Evolutionary conservation across 2,329 filamentous ascomycete genomes (phyloP).

Genomic region (Xylariaceae sp.): DNA sequence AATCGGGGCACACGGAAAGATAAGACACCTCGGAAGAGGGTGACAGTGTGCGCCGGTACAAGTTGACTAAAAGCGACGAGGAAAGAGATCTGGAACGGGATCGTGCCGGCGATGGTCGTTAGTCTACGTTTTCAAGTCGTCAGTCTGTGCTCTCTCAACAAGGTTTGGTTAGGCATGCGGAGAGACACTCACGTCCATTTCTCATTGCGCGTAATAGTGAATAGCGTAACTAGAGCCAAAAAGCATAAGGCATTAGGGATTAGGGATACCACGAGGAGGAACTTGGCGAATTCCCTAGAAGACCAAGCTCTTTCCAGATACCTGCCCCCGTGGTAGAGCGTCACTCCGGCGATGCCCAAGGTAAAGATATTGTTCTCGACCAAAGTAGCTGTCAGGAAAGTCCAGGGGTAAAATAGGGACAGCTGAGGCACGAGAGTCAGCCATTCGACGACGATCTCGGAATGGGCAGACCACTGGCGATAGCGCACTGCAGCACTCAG

Average conservation of each 20-base stretch:
- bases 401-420: constrained; percentile 91
- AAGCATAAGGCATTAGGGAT: constrained; percentile 81
- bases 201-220: constrained; percentile 67
- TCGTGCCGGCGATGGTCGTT: constrained; percentile 83
- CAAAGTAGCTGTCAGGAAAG: constrained; percentile 80
- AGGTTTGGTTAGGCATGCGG: background rate
- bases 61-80: constrained; percentile 98
- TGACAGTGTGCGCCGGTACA: constrained; percentile 94
- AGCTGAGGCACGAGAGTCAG: constrained; percentile 82
- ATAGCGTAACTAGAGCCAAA: constrained; percentile 72
- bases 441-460: constrained; percentile 77
- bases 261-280: constrained; percentile 74
- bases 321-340: constrained; percentile 87
- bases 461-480: constrained; percentile 65
- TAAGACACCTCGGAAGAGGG: constrained; percentile 83
- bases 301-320: constrained; percentile 98
- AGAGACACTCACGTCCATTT: constrained; percentile 65
- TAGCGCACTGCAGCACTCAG: constrained; percentile 80
- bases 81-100: constrained; percentile 88
- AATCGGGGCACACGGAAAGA: constrained; percentile 82
- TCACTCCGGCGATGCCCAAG: constrained; percentile 72
- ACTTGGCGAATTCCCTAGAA: constrained; percentile 87
- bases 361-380: constrained; percentile 95
- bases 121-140: constrained; percentile 52
- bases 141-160: constrained; percentile 11